phyloP scores from a whole-genome alignment of 2,329 filamentous ascomycete species.

The Fusarium euwallaceae region DNA sequence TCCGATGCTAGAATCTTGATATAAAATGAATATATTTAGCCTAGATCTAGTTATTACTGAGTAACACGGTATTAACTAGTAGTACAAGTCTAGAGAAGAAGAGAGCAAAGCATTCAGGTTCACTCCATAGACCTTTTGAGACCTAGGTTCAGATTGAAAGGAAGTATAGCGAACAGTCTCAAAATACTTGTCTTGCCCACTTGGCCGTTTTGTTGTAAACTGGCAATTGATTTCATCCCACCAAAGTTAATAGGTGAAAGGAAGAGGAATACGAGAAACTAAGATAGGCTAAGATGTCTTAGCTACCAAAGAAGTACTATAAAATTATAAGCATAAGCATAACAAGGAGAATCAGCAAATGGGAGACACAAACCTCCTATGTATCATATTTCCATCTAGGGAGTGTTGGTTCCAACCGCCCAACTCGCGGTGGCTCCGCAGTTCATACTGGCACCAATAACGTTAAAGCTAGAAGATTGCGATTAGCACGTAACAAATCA shows the following conservation, averaged over 20 bases:
- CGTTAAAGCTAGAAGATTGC: background rate
- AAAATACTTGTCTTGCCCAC: background rate
- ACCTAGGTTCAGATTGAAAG: background rate
- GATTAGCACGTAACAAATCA: background rate
- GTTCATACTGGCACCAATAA: background rate
- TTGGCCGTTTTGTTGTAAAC: background rate
- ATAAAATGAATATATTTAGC: background rate
- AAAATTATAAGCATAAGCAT: background rate
- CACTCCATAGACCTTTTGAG: background rate
- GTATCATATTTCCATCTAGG: background rate
- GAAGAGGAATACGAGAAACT: background rate
- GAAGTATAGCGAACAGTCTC: background rate
- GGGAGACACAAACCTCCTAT: background rate
- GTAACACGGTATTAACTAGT: background rate
- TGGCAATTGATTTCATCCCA: background rate
- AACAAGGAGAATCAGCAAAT: background rate
- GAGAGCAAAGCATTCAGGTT: background rate
- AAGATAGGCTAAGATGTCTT: background rate
- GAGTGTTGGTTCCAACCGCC: background rate
- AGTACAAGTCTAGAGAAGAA: background rate
- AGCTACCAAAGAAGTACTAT: background rate
- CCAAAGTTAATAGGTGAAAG: background rate
- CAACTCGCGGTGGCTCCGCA: background rate
- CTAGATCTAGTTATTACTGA: background rate
- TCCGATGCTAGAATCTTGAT: constrained; percentile 50